Conservation (phyloP, 2,329 filamentous ascomycete species). For the Cercospora sojina region DNA sequence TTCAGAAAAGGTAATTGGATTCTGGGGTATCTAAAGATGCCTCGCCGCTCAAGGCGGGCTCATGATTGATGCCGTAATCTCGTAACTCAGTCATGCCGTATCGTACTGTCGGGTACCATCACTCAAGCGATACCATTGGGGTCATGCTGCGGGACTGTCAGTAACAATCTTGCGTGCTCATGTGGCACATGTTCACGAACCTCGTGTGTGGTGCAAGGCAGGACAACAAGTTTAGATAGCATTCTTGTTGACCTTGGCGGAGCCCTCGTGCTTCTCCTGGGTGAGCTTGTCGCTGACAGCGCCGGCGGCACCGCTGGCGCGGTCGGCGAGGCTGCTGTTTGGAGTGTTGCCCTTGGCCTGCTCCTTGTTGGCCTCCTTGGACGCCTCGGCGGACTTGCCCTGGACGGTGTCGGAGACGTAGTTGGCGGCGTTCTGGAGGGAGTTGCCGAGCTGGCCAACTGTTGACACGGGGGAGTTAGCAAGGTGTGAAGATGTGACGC, state of each 20-base stretch:
- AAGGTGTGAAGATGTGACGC: neutral
- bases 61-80: slow-evolving; percentile 10
- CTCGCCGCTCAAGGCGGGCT: slow-evolving; percentile 6
- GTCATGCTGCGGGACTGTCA: neutral
- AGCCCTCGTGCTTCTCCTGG: slow-evolving; percentile 52
- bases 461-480: neutral
- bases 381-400: slow-evolving; percentile 55
- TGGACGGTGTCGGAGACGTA: slow-evolving; percentile 66
- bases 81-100: slow-evolving; percentile 1
- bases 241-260: slow-evolving; percentile 52
- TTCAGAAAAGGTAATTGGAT: slow-evolving; percentile 10
- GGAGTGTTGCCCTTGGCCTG: slow-evolving; percentile 59
- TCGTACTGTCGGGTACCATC: neutral
- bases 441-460: slow-evolving; percentile 43
- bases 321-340: slow-evolving; percentile 52
- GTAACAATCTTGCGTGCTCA: neutral
- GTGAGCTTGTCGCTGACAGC: slow-evolving; percentile 55
- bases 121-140: neutral
- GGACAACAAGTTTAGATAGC: slow-evolving; percentile 27
- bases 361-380: slow-evolving; percentile 69
- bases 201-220: neutral
- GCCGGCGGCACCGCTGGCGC: slow-evolving; percentile 54
- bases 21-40: slow-evolving; percentile 14
- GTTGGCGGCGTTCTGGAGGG: slow-evolving; percentile 58
- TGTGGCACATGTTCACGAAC: neutral